These are phyloP conservation scores for Echites panduratus DNA, from an alignment of 257 asterid genomes.

Conservation along the genomic window DNA sequence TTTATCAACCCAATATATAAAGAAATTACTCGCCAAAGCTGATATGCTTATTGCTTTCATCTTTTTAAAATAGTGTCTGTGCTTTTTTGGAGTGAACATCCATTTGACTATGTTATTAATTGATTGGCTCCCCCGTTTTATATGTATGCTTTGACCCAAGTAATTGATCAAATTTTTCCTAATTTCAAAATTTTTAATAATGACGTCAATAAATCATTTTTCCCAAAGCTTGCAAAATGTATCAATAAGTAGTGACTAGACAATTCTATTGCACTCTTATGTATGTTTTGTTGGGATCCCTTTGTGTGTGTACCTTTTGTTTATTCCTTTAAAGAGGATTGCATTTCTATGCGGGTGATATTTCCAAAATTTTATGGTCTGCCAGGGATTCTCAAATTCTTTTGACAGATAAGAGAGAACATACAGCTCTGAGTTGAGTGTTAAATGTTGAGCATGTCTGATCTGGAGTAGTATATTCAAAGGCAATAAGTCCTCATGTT, in stretches of 20 bases:
- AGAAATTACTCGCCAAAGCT: not conserved
- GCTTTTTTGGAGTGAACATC: not conserved
- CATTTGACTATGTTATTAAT: not conserved
- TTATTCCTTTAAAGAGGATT: not conserved
- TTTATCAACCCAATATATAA: not conserved
- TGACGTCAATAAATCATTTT: not conserved
- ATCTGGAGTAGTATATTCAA: not conserved
- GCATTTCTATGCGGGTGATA: conserved; percentile 4
- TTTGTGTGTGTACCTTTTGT: too few species aligned
- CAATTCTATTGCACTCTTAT: not conserved
- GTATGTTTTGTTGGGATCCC: not conserved
- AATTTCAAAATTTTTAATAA: not conserved
- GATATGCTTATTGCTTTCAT: not conserved
- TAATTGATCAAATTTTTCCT: not conserved
- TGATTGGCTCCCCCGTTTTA: not conserved
- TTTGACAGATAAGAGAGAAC: not conserved
- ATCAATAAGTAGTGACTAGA: not conserved
- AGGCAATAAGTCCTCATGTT: too few species aligned
- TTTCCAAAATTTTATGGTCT: conserved; percentile 54
- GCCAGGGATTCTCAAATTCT: conserved; percentile 8
- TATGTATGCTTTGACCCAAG: not conserved
- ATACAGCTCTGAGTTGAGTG: not conserved
- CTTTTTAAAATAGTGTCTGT: not conserved
- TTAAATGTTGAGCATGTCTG: too few species aligned
- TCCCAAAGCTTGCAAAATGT: not conserved